phyloP scores from a whole-genome alignment of 371 early-diverging fungal species.

The Mucor indicus region DNA sequence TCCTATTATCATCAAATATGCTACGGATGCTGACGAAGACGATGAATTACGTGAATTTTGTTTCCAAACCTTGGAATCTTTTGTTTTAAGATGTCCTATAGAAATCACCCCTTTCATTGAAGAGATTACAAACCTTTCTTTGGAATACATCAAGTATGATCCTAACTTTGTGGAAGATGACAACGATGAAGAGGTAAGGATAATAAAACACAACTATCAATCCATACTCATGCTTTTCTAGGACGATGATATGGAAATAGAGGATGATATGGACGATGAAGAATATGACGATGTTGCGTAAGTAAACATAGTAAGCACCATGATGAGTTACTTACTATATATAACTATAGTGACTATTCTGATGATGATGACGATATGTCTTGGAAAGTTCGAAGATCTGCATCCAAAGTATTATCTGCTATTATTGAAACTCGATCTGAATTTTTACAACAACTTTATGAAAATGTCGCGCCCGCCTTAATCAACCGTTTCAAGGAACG shows the following conservation, averaged over 20 bases:
- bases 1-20: slow-evolving; percentile 60
- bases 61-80: slow-evolving; percentile 82
- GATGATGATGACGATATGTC: slow-evolving; percentile 79
- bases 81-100: slow-evolving; percentile 76
- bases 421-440: slow-evolving; percentile 74
- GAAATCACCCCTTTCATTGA: slow-evolving; percentile 64
- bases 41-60: slow-evolving; percentile 87
- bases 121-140: slow-evolving; percentile 58
- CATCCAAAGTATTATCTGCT: slow-evolving; percentile 78
- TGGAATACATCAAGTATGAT: slow-evolving; percentile 79
- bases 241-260: slow-evolving; percentile 14
- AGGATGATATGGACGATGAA: slow-evolving; percentile 70
- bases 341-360: slow-evolving; percentile 60
- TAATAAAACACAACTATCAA: not conserved
- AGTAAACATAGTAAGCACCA: slow-evolving; percentile 7
- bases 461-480: slow-evolving; percentile 69
- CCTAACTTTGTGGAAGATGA: slow-evolving; percentile 88
- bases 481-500: slow-evolving; percentile 85
- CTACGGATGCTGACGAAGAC: slow-evolving; percentile 61
- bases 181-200: slow-evolving; percentile 58
- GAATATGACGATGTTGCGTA: slow-evolving; percentile 68
- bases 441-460: slow-evolving; percentile 60
- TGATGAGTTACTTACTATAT: not conserved
- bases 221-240: not conserved
- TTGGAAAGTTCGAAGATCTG: slow-evolving; percentile 91